phyloP scores from a whole-genome alignment of 306 rosid genomes.

The Cicer chorassanicum region DNA sequence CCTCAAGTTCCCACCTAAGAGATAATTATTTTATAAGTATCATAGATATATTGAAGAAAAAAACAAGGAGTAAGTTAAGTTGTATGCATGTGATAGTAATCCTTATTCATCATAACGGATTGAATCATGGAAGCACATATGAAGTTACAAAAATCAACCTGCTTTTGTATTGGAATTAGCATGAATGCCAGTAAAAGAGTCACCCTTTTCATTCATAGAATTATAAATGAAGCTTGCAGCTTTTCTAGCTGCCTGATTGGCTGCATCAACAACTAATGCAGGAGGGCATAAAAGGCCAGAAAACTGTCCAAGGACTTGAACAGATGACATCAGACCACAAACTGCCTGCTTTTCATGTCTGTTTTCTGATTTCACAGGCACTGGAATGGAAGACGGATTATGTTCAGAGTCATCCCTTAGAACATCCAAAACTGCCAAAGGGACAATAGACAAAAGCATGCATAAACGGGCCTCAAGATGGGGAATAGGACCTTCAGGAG shows the following conservation, averaged over 20 bases:
- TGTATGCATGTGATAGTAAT: slow-evolving; percentile 36
- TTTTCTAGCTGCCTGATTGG: slow-evolving; percentile 71
- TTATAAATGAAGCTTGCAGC: slow-evolving; percentile 58
- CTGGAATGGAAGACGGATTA: slow-evolving; percentile 44
- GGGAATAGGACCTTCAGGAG: slow-evolving; percentile 82
- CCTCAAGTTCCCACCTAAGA: slow-evolving; percentile 77
- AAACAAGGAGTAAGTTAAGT: slow-evolving; percentile 16
- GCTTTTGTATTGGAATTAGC: slow-evolving; percentile 52
- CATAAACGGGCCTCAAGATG: slow-evolving; percentile 78
- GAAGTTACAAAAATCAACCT: slow-evolving; percentile 50
- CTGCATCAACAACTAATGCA: slow-evolving; percentile 62
- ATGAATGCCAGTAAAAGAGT: slow-evolving; percentile 53
- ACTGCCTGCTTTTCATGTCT: slow-evolving; percentile 43
- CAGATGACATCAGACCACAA: slow-evolving; percentile 63
- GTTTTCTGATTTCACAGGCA: slow-evolving; percentile 44
- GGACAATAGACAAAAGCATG: slow-evolving; percentile 69
- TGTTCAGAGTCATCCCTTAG: slow-evolving; percentile 55
- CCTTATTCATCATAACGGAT: slow-evolving; percentile 21
- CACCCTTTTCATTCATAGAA: slow-evolving; percentile 54
- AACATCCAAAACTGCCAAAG: slow-evolving; percentile 68
- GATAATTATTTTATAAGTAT: slow-evolving; percentile 44
- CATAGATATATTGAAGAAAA: slow-evolving; percentile 26
- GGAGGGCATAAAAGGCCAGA: slow-evolving; percentile 79
- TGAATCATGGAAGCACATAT: slow-evolving; percentile 36
- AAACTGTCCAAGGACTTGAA: slow-evolving; percentile 75